Conservation (phyloP, 148 eudicot species). For the Amaranthus cruentus region DNA sequence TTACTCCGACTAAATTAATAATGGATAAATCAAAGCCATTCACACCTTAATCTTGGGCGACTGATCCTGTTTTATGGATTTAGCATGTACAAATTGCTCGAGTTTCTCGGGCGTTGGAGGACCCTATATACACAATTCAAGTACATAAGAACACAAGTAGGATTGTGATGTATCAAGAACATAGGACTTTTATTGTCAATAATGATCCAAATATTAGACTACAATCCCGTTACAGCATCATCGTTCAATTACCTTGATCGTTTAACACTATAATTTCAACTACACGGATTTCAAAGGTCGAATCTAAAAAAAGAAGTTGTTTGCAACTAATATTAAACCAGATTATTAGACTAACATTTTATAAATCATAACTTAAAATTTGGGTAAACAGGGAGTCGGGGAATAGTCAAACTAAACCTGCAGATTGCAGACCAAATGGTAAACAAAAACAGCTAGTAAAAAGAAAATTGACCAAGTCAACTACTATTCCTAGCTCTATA, state of each 20-base stretch:
- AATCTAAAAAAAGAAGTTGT: too few relatives aligned
- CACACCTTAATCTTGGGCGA: conserved; percentile 44
- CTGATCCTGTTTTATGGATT: conserved; percentile 36
- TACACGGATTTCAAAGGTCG: too few relatives aligned
- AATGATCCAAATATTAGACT: too few relatives aligned
- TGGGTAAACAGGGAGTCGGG: neutral
- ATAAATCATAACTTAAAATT: neutral
- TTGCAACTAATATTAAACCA: too few relatives aligned
- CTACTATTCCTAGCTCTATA: neutral
- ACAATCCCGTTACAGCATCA: too few relatives aligned
- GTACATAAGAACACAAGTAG: neutral
- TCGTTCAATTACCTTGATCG: too few relatives aligned
- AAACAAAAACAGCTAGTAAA: neutral
- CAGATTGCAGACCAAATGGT: neutral
- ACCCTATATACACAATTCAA: conserved; percentile 37
- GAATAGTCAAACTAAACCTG: conserved; percentile 6
- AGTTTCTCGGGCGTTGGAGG: conserved; percentile 83
- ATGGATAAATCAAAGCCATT: neutral
- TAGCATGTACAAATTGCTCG: conserved; percentile 45
- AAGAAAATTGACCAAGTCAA: conserved; percentile 13
- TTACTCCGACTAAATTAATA: neutral
- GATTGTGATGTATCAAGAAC: too few relatives aligned
- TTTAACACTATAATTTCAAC: too few relatives aligned
- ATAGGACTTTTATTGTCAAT: too few relatives aligned
- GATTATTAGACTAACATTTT: too few relatives aligned